Conservation (phyloP, 306 rosid species). For the Prunus davidiana region DNA sequence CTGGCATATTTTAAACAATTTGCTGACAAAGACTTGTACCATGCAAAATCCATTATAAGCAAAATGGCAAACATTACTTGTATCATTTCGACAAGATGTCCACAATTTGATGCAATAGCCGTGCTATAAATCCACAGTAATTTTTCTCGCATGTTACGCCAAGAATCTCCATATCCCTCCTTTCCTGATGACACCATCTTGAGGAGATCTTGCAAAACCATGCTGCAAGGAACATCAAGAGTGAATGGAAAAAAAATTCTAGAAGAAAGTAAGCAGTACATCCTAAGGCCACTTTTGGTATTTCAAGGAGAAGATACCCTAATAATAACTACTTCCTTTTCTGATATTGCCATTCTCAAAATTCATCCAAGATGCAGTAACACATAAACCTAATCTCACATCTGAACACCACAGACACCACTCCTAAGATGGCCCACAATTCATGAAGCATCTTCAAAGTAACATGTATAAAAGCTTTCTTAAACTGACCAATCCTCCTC, state of each 20-base stretch:
- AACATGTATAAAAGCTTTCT: not conserved
- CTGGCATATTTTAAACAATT: not conserved
- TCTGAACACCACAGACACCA: not conserved
- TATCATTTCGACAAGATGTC: constrained; percentile 62
- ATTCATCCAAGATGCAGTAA: not conserved
- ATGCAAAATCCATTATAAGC: constrained; percentile 7
- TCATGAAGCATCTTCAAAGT: not conserved
- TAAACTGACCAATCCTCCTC: not conserved
- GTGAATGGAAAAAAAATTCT: constrained; percentile 27
- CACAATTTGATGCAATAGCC: constrained; percentile 74
- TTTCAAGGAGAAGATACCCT: not conserved
- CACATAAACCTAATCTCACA: not conserved
- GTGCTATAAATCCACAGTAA: constrained; percentile 59
- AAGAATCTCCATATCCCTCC: constrained; percentile 60
- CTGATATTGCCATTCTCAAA: not conserved
- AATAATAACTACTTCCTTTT: not conserved
- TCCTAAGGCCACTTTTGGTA: not conserved
- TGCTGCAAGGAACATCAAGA: constrained; percentile 50
- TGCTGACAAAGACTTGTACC: not conserved
- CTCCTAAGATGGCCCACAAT: not conserved
- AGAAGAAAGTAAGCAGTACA: constrained; percentile 10
- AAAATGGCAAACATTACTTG: constrained; percentile 55
- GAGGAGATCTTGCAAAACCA: constrained; percentile 83
- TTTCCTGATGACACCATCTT: constrained; percentile 54
- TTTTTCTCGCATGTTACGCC: constrained; percentile 57